Base-by-base conservation (phyloP, 148 eudicot species). In the Vaccinium macrocarpon region DNA sequence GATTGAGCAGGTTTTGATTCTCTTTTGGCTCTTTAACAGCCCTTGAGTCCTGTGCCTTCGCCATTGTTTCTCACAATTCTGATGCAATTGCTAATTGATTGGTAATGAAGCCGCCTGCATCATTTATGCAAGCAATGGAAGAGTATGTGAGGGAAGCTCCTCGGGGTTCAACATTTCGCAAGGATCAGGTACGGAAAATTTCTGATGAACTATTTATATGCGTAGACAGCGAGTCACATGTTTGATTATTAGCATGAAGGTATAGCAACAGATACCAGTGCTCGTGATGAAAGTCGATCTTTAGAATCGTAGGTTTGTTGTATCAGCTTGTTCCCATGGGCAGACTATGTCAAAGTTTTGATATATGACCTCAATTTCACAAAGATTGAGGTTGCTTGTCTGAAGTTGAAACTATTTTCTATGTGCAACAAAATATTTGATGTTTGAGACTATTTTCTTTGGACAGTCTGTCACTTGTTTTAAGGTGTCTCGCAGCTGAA, bases 61-160 rank as follows among this genome's bases (percentile, higher is more conserved):
- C 59, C 38, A 15, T 12, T 23, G 14, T 52, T 51, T 49, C 11
- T n/a, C 57, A 10, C 75, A 61, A 79, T 52, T 79, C 81, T 87
- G 78, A 86, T 82, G 62, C 52, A 62, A 12, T 84, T 62, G 23
- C 9, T 49, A 68, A 59, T 53, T 66, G 70, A 35, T 77, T 81
- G 73, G 79, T 78, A 59, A 61, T 92, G 86, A 86, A 97, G 99
- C 97, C 99, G 21, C 97, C 98, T 82, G 95, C 94, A 77, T 97
- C 99, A 87, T 97, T 97, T 90, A 82, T 97, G 72, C 99, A 93
- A 95, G 93, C 99, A 80, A 97, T 97, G 99, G 98, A 97, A 88
- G 98, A 97, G 85, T 97, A 95, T 83, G 98, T 93, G 52, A 91
- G 90, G 86, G 99, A 97, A 81, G 98, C 96, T 84, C 97, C 98